phyloP scores from a whole-genome alignment of 2,329 filamentous ascomycete species.

The Ascochyta rabiei region DNA sequence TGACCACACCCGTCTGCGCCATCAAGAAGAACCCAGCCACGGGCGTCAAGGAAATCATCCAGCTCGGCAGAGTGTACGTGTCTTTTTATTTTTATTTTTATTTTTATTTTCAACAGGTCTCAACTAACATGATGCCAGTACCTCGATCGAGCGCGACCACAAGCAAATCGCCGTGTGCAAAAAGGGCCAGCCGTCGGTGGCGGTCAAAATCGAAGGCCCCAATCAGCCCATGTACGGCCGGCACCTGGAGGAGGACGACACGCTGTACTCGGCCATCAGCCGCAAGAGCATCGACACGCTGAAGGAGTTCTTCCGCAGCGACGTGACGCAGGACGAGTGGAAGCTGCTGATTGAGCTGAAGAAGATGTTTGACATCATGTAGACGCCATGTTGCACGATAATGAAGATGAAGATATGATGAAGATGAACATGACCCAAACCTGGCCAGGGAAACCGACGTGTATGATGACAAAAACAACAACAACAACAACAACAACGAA shows the following conservation, averaged over 20 bases:
- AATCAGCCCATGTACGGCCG: conserved; percentile 94
- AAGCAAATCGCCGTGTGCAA: conserved; percentile 93
- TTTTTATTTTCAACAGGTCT: not conserved
- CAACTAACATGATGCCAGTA: conserved; percentile 60
- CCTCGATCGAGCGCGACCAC: conserved; percentile 95
- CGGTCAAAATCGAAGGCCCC: conserved; percentile 93
- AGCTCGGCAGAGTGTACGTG: conserved; percentile 89
- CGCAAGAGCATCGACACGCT: conserved; percentile 89
- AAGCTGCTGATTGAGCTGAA: conserved; percentile 93
- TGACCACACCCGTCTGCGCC: conserved; percentile 88
- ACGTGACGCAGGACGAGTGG: conserved; percentile 94
- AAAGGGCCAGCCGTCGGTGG: conserved; percentile 95
- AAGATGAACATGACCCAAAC: too few species aligned
- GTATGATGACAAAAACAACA: not conserved
- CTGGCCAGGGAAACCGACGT: too few species aligned
- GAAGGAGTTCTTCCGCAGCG: conserved; percentile 91
- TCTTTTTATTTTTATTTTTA: not conserved
- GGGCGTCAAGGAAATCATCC: conserved; percentile 81
- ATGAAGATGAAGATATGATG: too few species aligned
- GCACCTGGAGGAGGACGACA: conserved; percentile 90
- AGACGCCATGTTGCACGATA: not conserved
- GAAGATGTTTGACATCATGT: conserved; percentile 81
- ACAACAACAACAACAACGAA: too few species aligned
- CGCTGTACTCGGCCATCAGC: conserved; percentile 85
- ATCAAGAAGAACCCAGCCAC: conserved; percentile 83